Evolutionary conservation across 2,329 filamentous ascomycete species (phyloP), one percentile per base, ranked within the genome.

Genomic region (Ophiostoma tasmaniense): DNA sequence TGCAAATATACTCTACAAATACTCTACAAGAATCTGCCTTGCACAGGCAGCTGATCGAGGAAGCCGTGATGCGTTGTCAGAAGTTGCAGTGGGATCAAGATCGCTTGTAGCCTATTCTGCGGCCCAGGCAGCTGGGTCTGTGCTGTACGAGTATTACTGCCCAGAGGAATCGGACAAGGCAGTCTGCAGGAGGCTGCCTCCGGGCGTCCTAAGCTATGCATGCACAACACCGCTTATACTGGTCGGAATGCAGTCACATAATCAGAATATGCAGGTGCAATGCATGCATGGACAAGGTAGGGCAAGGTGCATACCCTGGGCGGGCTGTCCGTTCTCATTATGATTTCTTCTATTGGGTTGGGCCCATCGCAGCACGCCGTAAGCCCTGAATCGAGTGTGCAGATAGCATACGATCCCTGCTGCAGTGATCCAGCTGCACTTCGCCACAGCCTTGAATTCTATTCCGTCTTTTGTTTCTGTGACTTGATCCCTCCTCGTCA

Each of bases 161-260:
- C n/a, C n/a, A 22, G 17, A 10, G 6, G 8, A 22, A 52, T 4
- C 3, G n/a, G n/a, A 11, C n/a, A 25, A 25, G 11, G 52, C 52
- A 59, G 61, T 39, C 59, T 62, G 61, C 61, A 64, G 61, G 61
- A 64, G 61, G 61, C 61, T 64, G 61, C 61, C 61, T 64, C 61
- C 61, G 61, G 61, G 33, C 61, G 33, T 37, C 61, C 5, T 25
- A 22, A 33, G n/a, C n/a, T 37, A n/a, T 22, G 33, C 17, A 55
- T 10, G 25, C 37, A 13, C 14, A 13, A 39, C 14, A 39, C 35
- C 35, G 35, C 37, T 39, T 39, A 14, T 14, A 39, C 37, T 39
- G 37, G 37, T 13, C 13, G 35, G 35, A 37, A 37, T 13, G 11
- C n/a, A 59, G 25, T 59, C n/a, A 28, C 7, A 33, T 6, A 33